Percentiles rank a stretch among this genome's conserved stretches.
phyloP scores from a whole-genome alignment of 305 asterid genomes.

The Andrographis paniculata region DNA sequence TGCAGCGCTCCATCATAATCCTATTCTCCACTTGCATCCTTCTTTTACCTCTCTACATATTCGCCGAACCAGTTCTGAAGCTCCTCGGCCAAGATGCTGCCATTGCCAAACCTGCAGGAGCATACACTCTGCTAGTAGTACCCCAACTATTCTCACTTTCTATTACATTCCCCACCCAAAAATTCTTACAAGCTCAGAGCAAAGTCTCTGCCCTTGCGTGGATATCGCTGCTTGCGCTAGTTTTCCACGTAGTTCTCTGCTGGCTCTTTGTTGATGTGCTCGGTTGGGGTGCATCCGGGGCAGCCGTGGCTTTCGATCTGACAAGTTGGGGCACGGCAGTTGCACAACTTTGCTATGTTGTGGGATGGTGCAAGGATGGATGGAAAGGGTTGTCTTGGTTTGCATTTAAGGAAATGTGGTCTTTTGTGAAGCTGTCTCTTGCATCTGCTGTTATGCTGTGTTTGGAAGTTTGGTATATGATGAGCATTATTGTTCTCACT shows the following conservation, averaged over 20 bases:
- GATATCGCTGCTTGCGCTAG: constrained; percentile 35
- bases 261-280: constrained; percentile 51
- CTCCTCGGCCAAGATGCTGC: constrained; percentile 56
- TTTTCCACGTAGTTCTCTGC: constrained; percentile 34
- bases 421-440: constrained; percentile 66
- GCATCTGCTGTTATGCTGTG: constrained; percentile 82
- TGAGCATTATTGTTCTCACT: constrained; percentile 67
- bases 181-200: constrained; percentile 85
- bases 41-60: constrained; percentile 56
- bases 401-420: constrained; percentile 60
- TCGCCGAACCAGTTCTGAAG: constrained; percentile 58
- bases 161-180: constrained; percentile 54
- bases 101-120: constrained; percentile 58
- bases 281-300: constrained; percentile 53
- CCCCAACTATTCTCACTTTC: constrained; percentile 69
- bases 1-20: constrained; percentile 79
- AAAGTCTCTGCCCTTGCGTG: constrained; percentile 60
- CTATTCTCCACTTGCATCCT: constrained; percentile 39
- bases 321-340: constrained; percentile 45
- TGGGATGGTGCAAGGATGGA: constrained; percentile 82
- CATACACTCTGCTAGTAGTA: constrained; percentile 35
- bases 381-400: constrained; percentile 60
- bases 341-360: constrained; percentile 49
- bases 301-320: constrained; percentile 53
- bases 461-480: constrained; percentile 78